Percentiles rank a stretch among this genome's conserved stretches.
These are phyloP conservation scores for Emmonsiellopsis sp. DNA, from an alignment of 2,329 filamentous ascomycete species.

Conservation along the genomic window DNA sequence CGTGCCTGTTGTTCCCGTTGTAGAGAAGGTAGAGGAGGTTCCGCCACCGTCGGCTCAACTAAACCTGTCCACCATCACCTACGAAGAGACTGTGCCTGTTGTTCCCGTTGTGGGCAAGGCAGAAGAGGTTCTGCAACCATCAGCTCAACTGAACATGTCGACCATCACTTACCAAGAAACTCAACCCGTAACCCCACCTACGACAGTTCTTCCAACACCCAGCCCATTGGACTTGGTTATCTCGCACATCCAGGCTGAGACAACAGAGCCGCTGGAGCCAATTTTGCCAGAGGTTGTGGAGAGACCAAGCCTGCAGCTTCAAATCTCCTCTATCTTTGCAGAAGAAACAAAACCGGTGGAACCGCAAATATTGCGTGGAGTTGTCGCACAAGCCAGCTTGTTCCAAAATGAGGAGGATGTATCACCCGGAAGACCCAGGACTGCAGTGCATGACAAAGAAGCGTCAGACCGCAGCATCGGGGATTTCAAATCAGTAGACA, in stretches of 20 bases:
- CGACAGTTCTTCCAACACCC: background rate
- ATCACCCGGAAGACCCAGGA: constrained; percentile 11
- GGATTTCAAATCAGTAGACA: background rate
- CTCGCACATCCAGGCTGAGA: constrained; percentile 26
- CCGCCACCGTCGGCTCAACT: background rate
- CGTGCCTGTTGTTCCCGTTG: constrained; percentile 3
- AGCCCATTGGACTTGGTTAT: constrained; percentile 17
- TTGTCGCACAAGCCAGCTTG: background rate
- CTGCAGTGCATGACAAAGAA: constrained; percentile 12
- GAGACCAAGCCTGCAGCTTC: constrained; percentile 12
- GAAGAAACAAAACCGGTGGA: constrained; percentile 11
- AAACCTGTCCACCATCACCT: background rate
- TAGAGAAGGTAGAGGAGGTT: background rate
- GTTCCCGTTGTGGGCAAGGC: background rate
- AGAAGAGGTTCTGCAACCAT: background rate
- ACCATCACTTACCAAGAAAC: constrained; percentile 14
- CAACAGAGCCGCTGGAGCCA: constrained; percentile 17
- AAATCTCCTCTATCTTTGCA: constrained; percentile 23
- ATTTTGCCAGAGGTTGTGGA: constrained; percentile 13
- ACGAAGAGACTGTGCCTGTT: background rate
- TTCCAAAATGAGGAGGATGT: constrained; percentile 15
- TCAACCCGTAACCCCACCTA: constrained; percentile 14
- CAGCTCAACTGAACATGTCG: constrained; percentile 16
- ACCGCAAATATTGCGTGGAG: constrained; percentile 14
- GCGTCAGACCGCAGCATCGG: constrained; percentile 5